Conservation (phyloP, 352 stramenopile genomes). For the Phytophthora meadii region DNA sequence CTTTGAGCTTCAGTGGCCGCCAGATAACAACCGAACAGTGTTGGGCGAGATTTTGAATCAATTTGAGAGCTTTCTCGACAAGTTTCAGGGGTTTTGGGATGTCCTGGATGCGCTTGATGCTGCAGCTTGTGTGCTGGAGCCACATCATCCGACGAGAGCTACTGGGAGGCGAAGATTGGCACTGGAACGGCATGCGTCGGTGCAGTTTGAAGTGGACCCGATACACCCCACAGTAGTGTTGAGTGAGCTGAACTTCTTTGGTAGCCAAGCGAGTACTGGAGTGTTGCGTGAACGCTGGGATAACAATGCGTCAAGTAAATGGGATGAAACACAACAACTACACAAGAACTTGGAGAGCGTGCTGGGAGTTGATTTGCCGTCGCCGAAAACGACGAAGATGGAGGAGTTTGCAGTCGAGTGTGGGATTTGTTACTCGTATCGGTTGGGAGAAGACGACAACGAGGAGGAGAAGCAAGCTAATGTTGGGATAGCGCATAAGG, state of each 20-base stretch:
- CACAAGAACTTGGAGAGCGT: conserved; percentile 77
- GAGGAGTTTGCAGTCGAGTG: conserved; percentile 88
- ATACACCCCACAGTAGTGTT: conserved; percentile 43
- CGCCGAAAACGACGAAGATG: conserved; percentile 46
- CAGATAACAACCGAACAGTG: conserved; percentile 6
- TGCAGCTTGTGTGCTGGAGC: conserved; percentile 80
- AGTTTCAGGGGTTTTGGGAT: conserved; percentile 84
- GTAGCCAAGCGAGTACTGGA: conserved; percentile 62
- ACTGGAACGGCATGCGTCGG: conserved; percentile 67
- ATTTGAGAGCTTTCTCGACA: conserved; percentile 62
- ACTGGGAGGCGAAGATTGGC: conserved; percentile 71
- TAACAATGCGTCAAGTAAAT: conserved; percentile 53
- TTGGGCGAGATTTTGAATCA: conserved; percentile 49
- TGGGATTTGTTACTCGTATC: conserved; percentile 91
- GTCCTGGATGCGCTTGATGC: conserved; percentile 78
- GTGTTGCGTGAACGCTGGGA: conserved; percentile 67
- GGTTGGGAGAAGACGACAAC: conserved; percentile 43
- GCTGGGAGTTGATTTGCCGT: conserved; percentile 69
- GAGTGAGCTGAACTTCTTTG: conserved; percentile 81
- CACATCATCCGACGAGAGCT: conserved; percentile 66
- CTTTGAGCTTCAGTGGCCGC: conserved; percentile 52
- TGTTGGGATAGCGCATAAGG: not conserved
- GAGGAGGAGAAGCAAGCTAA: conserved; percentile 6
- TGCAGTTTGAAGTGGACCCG: conserved; percentile 78
- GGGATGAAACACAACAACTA: conserved; percentile 58